Evolutionary conservation across 2,329 filamentous ascomycete species (phyloP), one percentile per base, ranked within the genome.

Genomic region (Berkeleyomyces basicola): DNA sequence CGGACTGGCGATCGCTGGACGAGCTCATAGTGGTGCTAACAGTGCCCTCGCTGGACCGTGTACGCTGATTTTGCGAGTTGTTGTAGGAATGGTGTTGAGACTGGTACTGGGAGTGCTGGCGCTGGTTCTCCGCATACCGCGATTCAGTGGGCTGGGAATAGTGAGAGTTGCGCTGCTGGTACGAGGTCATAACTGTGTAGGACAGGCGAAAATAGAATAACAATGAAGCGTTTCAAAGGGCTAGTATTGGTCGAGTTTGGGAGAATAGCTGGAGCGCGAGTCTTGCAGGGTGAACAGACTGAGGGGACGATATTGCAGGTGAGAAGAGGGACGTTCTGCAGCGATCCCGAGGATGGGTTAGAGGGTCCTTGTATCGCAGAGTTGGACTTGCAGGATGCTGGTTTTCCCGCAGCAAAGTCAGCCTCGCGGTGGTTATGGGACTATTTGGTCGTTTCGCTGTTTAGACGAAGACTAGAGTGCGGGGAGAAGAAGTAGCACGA

Each of bases 1-100:
- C 83, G 58, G 88, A 91, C 73, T 91, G 85, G 70, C 85, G 81
- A 69, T 86, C 86, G 59, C 84, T 87, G 61, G 85, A 86, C 66
- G 82, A 80, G 75, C 87, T 92, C 75, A 85, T 85, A 72, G 84
- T 85, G 67, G 90, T 95, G 80, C 87, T 92, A 73, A 90, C 86
- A 66, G 89, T 95, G 71, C 90, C 90, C 75, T 95, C 89, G 77
- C 90, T 96, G 67, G 87, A 86, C 72, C 89, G 80, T 66, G 78
- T 79, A 71, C 79, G 79, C 67, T 78, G 76, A 68, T 77, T 75
- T 69, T 75, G 67, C 68, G 70, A 69, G 67, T 71, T 70, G 74
- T 80, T 78, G 71, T 81, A 75, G 59, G 79, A 81, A 71, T 75
- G 62, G 33, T 63, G 46, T 44, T 60, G 62, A 6, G 33, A 57